phyloP scores from a whole-genome alignment of 2,329 filamentous ascomycete genomes.

The Talaromyces verruculosus region DNA sequence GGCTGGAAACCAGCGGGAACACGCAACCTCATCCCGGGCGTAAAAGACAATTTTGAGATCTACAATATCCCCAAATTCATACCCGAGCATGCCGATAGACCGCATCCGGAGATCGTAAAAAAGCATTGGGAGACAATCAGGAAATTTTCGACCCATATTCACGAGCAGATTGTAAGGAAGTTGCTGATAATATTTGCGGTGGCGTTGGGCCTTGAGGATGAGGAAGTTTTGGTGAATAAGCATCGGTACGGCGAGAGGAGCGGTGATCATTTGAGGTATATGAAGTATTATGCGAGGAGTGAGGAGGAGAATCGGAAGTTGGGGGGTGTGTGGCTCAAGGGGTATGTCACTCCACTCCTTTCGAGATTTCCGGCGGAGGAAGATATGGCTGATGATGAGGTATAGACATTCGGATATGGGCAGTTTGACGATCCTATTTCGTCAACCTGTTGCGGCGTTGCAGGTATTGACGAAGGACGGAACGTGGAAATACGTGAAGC shows the following conservation, averaged over 20 bases:
- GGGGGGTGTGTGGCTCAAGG: conserved; percentile 47
- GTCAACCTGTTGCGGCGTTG: conserved; percentile 58
- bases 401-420: conserved; percentile 57
- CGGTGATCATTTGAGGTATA: conserved; percentile 62
- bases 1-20: conserved; percentile 53
- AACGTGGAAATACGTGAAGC: conserved; percentile 54
- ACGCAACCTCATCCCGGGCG: conserved; percentile 28
- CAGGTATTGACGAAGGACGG: conserved; percentile 54
- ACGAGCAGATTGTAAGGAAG: conserved; percentile 35
- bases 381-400: background rate
- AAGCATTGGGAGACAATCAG: conserved; percentile 52
- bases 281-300: conserved; percentile 56
- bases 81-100: background rate
- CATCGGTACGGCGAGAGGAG: conserved; percentile 59
- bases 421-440: conserved; percentile 57
- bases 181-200: conserved; percentile 62
- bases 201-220: conserved; percentile 59
- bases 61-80: conserved; percentile 62
- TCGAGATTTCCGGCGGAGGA: too few species aligned
- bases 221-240: conserved; percentile 56
- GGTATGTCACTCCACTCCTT: conserved; percentile 24
- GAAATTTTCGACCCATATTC: conserved; percentile 40
- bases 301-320: conserved; percentile 50
- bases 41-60: conserved; percentile 58
- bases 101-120: background rate